Conservation (phyloP, 2,329 filamentous ascomycete genomes). For the Endothia cerciana region DNA sequence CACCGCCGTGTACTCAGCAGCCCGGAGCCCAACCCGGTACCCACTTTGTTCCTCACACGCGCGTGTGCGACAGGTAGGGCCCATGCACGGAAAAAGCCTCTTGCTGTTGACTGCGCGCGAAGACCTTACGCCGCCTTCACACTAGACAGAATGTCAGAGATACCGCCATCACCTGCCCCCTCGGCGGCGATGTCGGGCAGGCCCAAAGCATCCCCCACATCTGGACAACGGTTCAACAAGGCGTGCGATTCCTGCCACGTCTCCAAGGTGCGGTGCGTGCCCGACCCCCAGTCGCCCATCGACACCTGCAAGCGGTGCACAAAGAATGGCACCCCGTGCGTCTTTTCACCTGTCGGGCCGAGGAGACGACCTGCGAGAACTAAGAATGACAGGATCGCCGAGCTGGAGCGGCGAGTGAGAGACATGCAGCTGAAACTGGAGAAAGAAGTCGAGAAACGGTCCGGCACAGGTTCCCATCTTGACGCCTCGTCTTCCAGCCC, state of each 20-base stretch:
- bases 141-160: not conserved
- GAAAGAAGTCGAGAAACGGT: slow-evolving; percentile 18
- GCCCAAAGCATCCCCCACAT: slow-evolving; percentile 6
- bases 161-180: not conserved
- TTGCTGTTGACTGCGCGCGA: not conserved
- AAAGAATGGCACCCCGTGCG: slow-evolving; percentile 26
- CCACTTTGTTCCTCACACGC: not conserved
- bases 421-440: slow-evolving; percentile 29
- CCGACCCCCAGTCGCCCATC: slow-evolving; percentile 26
- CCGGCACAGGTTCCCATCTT: not conserved
- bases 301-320: slow-evolving; percentile 25
- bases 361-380: slow-evolving; percentile 24
- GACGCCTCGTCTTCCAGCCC: slow-evolving; percentile 9
- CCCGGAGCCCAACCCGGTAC: not conserved
- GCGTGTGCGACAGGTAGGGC: not conserved
- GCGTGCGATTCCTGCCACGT: slow-evolving; percentile 28
- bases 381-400: slow-evolving; percentile 28
- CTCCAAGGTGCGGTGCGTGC: slow-evolving; percentile 27
- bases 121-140: not conserved
- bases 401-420: slow-evolving; percentile 27
- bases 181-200: not conserved
- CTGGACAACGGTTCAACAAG: slow-evolving; percentile 26
- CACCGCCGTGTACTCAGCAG: not conserved
- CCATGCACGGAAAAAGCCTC: not conserved
- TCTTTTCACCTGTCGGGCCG: slow-evolving; percentile 27